Conservation (phyloP, 768 basidiomycete species). For the Tubosaeta sp. region DNA sequence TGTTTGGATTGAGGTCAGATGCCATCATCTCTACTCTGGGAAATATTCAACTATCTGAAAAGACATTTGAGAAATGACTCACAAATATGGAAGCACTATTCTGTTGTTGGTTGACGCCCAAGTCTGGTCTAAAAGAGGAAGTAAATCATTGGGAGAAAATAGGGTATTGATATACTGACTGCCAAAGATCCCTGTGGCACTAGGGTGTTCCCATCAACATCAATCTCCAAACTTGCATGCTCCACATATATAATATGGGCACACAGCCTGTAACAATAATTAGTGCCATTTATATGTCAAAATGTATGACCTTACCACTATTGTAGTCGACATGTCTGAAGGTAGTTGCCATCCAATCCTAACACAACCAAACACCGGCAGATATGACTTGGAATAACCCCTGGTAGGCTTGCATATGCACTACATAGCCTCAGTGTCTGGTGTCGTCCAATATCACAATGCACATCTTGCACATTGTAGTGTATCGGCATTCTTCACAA, state of each 20-base stretch:
- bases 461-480: too few species aligned
- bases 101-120: conserved; percentile 36
- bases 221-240: conserved; percentile 59
- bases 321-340: too few species aligned
- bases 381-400: too few species aligned
- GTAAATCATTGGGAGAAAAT: conserved; percentile 11
- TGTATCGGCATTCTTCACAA: too few species aligned
- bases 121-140: conserved; percentile 32
- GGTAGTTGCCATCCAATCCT: too few species aligned
- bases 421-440: too few species aligned
- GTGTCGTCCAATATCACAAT: too few species aligned
- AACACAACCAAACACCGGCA: too few species aligned
- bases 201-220: conserved; percentile 66
- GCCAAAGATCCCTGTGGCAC: conserved; percentile 39
- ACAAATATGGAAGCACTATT: conserved; percentile 38
- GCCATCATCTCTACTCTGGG: conserved; percentile 56
- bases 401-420: too few species aligned
- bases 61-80: conserved; percentile 6
- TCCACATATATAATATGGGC: conserved; percentile 60
- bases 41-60: not conserved
- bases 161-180: conserved; percentile 38
- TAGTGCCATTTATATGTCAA: not conserved
- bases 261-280: conserved; percentile 43
- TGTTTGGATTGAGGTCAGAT: conserved; percentile 54
- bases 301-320: conserved; percentile 13